phyloP scores from a whole-genome alignment of 1,284 basidiomycete species.

The Agroathelia rolfsii region DNA sequence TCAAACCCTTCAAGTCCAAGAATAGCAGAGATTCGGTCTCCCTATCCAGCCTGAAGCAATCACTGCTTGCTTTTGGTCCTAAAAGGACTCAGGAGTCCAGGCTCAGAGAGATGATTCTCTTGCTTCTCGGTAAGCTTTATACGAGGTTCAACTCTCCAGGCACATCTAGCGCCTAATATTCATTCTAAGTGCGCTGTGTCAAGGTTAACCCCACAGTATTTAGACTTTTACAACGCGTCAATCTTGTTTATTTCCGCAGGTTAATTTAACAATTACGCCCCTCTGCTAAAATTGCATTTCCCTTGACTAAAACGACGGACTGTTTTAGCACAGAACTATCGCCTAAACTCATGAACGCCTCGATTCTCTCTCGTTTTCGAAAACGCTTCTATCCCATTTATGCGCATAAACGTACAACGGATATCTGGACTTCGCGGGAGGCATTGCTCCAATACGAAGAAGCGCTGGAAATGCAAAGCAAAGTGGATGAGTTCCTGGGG shows the following conservation, averaged over 20 bases:
- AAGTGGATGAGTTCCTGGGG: constrained; percentile 57
- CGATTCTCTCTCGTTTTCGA: constrained; percentile 66
- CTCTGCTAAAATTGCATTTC: constrained; percentile 1
- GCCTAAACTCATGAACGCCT: constrained; percentile 52
- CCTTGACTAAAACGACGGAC: constrained; percentile 3
- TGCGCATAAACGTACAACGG: constrained; percentile 46
- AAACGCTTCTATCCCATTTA: constrained; percentile 77
- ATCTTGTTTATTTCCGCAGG: constrained; percentile 83
- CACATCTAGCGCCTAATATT: constrained; percentile 1
- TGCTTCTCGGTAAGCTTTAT: constrained; percentile 32
- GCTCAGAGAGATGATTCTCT: constrained; percentile 37
- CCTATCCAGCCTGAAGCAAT: no score
- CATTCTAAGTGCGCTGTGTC: constrained; percentile 42
- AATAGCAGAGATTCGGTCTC: no score
- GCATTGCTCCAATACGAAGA: constrained; percentile 74
- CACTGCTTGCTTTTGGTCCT: constrained; percentile 16
- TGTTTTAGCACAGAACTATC: constrained; percentile 46
- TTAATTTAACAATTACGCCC: constrained; percentile 16
- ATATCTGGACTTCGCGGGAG: constrained; percentile 69
- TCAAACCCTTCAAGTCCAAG: no score
- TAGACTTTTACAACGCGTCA: constrained; percentile 68
- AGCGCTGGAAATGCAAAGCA: constrained; percentile 62
- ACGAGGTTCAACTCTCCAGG: constrained; percentile 14
- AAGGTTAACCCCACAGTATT: constrained; percentile 45
- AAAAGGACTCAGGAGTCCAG: constrained; percentile 32